Evolutionary conservation across 2,329 filamentous ascomycete genomes (phyloP), one percentile per base, ranked within the genome.

Genomic region (Fusarium liriodendri): DNA sequence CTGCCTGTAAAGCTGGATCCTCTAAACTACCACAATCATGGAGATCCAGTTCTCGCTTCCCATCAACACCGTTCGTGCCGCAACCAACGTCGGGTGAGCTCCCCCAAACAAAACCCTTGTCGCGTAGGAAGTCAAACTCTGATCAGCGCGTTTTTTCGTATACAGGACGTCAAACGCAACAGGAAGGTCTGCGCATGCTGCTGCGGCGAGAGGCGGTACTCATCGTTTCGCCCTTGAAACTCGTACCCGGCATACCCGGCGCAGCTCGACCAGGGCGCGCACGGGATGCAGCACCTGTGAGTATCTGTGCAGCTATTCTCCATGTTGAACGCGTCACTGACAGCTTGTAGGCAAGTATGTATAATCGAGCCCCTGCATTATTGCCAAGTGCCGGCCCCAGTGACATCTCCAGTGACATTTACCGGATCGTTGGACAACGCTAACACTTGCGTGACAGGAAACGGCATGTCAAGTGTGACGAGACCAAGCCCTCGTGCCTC

Each of bases 401-500:
- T 33, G 50, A 35, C 29, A 37, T 47, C 38, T 45, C n/a, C 50
- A 32, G 50, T 32, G 50, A 45, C 29, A 37, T 47, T 35, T 45
- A 27, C 52, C n/a, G 55, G n/a, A 68, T 64, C 16, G 22, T 37
- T 16, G 25, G 32, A 11, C 22, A 25, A 8, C 42, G 64, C 72
- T 75, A 65, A 77, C 63, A 67, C 20, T 5, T 20, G 5, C 29
- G 37, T 47, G 6, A 6, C 50, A 84, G 82, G 62, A 84, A 83
- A 62, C 83, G 83, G 22, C 83, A 85, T 70, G 81, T 85, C 40
- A 85, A 85, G 73, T 85, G 83, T 64, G 83, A 85, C 58, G 83
- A 85, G 72, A 82, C 82, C 27, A 81, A 82, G 40, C 83, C 83
- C 20, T 79, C 82, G 6, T 85, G 83, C 67, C 78, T 82, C 37